A percentile compares a stretch with the other conserved stretches of the same genome.
These are phyloP conservation scores for Smallanthus sonchifolius DNA, from an alignment of 129 eudicot genomes.

Conservation along the genomic window DNA sequence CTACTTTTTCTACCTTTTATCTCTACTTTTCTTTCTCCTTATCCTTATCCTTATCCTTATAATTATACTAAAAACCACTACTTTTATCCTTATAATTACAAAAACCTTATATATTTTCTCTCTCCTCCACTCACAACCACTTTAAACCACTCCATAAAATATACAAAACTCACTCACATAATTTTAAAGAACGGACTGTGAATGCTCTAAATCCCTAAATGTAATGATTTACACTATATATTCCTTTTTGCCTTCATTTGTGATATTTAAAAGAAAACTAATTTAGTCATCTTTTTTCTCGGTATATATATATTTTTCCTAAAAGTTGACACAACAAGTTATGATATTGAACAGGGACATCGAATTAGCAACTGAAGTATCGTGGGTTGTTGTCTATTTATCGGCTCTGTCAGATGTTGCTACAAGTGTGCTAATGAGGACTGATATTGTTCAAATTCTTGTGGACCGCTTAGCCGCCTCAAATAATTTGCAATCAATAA, in stretches of 20 bases:
- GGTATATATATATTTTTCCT: neutral
- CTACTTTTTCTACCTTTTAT: no score
- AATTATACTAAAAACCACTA: no score
- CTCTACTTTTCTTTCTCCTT: no score
- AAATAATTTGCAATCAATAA: slow-evolving; percentile 72
- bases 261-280: slow-evolving; percentile 1
- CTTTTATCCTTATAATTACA: no score
- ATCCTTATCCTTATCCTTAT: no score
- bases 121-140: no score
- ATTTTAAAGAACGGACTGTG: no score
- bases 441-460: slow-evolving; percentile 66
- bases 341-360: slow-evolving; percentile 58
- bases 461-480: slow-evolving; percentile 72
- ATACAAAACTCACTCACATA: no score
- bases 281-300: neutral
- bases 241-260: neutral
- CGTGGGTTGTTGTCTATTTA: slow-evolving; percentile 93
- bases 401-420: slow-evolving; percentile 83
- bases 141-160: no score
- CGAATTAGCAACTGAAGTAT: slow-evolving; percentile 88
- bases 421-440: slow-evolving; percentile 63
- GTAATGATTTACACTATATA: neutral
- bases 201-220: neutral
- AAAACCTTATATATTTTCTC: no score
- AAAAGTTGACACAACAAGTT: neutral